Evolutionary conservation across 192 early-diverging fungal genomes (phyloP).

Genomic region (Backusella tuberculispora): DNA sequence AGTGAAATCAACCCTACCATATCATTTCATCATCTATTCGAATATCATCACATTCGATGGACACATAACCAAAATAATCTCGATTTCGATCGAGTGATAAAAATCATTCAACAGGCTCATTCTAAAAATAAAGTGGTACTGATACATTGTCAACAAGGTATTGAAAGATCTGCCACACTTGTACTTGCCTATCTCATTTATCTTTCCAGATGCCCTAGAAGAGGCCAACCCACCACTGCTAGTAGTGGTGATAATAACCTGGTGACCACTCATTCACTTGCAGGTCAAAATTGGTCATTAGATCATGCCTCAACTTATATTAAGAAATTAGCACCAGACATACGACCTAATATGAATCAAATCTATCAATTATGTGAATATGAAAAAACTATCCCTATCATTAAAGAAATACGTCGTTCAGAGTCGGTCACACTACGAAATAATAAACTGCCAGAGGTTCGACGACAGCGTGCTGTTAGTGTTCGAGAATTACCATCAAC

Average conservation of each 20-base stretch:
- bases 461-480: neutral
- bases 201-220: conserved; percentile 42
- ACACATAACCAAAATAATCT: conserved; percentile 73
- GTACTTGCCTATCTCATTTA: conserved; percentile 88
- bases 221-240: neutral
- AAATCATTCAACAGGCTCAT: conserved; percentile 65
- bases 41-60: conserved; percentile 69
- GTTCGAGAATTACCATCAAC: conserved; percentile 3
- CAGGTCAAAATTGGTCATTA: conserved; percentile 57
- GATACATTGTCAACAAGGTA: conserved; percentile 86
- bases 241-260: conserved; percentile 43
- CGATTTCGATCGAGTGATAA: conserved; percentile 66
- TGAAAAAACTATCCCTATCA: conserved; percentile 43
- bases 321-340: conserved; percentile 62
- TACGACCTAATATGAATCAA: conserved; percentile 82
- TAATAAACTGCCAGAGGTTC: neutral
- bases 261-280: conserved; percentile 51
- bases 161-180: conserved; percentile 83
- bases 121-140: conserved; percentile 63
- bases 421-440: neutral
- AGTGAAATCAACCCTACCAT: conserved; percentile 55
- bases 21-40: conserved; percentile 29
- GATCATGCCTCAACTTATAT: conserved; percentile 78
- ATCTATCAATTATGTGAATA: conserved; percentile 79
- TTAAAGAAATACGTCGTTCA: neutral